Conservation (phyloP, 2,329 filamentous ascomycete genomes). For the Akanthomyces uredinophilus region DNA sequence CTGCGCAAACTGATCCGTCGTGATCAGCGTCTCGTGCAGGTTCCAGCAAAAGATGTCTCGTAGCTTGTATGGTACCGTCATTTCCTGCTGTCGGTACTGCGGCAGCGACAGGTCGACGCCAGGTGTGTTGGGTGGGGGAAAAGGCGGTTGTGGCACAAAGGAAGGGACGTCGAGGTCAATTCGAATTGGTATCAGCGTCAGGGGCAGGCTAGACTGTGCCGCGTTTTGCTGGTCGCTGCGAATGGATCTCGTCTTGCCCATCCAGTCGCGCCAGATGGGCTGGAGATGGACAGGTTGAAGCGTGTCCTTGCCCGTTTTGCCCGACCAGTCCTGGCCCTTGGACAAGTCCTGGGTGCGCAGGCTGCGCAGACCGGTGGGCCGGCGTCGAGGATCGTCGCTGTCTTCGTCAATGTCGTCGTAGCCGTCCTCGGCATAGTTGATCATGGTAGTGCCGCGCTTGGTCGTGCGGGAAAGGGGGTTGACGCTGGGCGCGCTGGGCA, state of each 20-base stretch:
- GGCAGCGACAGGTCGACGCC: constrained; percentile 67
- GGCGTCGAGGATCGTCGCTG: constrained; percentile 69
- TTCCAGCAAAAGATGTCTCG: constrained; percentile 99
- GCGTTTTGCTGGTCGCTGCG: constrained; percentile 56
- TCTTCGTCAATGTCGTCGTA: constrained; percentile 75
- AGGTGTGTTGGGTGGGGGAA: constrained; percentile 58
- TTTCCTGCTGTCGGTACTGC: constrained; percentile 73
- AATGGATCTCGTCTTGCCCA: constrained; percentile 63
- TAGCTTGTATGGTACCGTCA: constrained; percentile 77
- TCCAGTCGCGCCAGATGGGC: constrained; percentile 93
- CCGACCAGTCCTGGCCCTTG: constrained; percentile 57
- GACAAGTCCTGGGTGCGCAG: constrained; percentile 69
- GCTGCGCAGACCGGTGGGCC: constrained; percentile 78
- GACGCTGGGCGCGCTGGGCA: constrained; percentile 61
- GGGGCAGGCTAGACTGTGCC: constrained; percentile 68
- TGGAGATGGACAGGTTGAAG: constrained; percentile 74
- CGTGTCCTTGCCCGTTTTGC: constrained; percentile 81
- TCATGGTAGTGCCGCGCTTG: constrained; percentile 91
- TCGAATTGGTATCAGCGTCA: constrained; percentile 90
- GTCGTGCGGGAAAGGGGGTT: constrained; percentile 76
- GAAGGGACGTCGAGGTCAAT: constrained; percentile 90
- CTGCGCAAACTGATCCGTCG: constrained; percentile 92
- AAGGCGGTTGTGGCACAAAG: constrained; percentile 61
- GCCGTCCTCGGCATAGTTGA: constrained; percentile 97
- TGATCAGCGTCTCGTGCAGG: constrained; percentile 86